Evolutionary conservation across 2,329 filamentous ascomycete species (phyloP).

Genomic region (Pseudopithomyces maydicus): DNA sequence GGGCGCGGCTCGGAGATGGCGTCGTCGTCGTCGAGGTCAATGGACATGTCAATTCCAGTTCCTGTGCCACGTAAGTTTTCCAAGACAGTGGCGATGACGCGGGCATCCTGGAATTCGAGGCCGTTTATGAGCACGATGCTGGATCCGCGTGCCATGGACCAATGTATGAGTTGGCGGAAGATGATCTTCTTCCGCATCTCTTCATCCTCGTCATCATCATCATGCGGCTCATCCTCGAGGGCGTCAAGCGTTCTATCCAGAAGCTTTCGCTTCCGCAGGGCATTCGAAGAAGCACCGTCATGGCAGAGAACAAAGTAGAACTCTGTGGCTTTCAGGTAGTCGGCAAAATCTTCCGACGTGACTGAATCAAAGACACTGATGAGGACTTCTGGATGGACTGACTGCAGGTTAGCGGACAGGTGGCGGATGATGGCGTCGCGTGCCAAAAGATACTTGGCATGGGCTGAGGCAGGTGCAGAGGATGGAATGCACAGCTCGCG

Average conservation of each 20-base stretch:
- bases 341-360: slow-evolving; percentile 55
- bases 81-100: slow-evolving; percentile 49
- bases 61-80: slow-evolving; percentile 22
- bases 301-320: slow-evolving; percentile 73
- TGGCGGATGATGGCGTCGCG: slow-evolving; percentile 69
- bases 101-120: slow-evolving; percentile 67
- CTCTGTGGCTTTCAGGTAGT: slow-evolving; percentile 60
- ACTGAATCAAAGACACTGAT: slow-evolving; percentile 56
- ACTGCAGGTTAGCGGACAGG: slow-evolving; percentile 54
- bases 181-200: slow-evolving; percentile 30
- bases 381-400: slow-evolving; percentile 47
- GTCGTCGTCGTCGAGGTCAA: slow-evolving; percentile 9
- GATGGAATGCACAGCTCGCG: slow-evolving; percentile 61
- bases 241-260: slow-evolving; percentile 22
- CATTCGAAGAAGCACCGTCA: slow-evolving; percentile 57
- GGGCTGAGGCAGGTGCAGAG: slow-evolving; percentile 34
- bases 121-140: slow-evolving; percentile 69
- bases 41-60: slow-evolving; percentile 18
- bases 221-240: slow-evolving; percentile 25
- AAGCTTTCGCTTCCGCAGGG: slow-evolving; percentile 24
- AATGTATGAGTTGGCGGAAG: slow-evolving; percentile 58
- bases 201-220: slow-evolving; percentile 18
- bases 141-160: slow-evolving; percentile 60
- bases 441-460: slow-evolving; percentile 64
- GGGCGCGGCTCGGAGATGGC: slow-evolving; percentile 9